Evolutionary conservation across 352 stramenopile genomes (phyloP), one percentile per base, ranked within the genome.

Genomic region (Globisporangium ultimum): DNA sequence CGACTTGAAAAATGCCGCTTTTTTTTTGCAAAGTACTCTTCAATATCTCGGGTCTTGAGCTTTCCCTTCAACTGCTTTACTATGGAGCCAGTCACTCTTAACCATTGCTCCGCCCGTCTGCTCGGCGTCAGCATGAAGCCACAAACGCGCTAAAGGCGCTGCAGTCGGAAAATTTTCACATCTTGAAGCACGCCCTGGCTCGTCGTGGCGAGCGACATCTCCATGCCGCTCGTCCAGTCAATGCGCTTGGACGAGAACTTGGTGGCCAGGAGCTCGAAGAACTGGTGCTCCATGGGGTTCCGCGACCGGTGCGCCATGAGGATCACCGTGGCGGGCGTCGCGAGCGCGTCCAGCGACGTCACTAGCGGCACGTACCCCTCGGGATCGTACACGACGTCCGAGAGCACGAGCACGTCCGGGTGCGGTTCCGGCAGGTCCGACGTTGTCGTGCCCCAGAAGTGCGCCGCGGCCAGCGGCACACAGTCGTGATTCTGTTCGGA

Each of bases 351-450:
- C 1, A 93, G 68, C 52, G 80, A 90, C 42, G 66, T 56, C 28
- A 93, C 77, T 18, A 93, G 70, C 43, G 83, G 83, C 18, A 60
- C 64, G 50, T 90, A 92, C 41, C 84, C 81, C 55, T 84, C 72
- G 0, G 84, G 84, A 61, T 93, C 84, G 70, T 93, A 93, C 20
- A 93, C 81, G 17, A 91, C 84, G 48, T 93, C 84, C 1, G 84
- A 93, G 48, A 90, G 67, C 20, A 93, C 76, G 48, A 93, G 64
- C 9, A 89, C 70, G 50, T 93, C 84, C 0, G 76, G 76, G 47
- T 67, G 56, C 28, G 42, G 40, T 18, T 48, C n/a, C n/a, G 63
- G 63, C 10, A 90, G 61, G 42, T 70, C 62, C 20, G 64, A 58
- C 21, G 56, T 58, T 38, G 72, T 48, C 0, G 82, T 73, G 21